phyloP scores from a whole-genome alignment of 805 yeast genomes.

The Komagataella kurtzmanii region DNA sequence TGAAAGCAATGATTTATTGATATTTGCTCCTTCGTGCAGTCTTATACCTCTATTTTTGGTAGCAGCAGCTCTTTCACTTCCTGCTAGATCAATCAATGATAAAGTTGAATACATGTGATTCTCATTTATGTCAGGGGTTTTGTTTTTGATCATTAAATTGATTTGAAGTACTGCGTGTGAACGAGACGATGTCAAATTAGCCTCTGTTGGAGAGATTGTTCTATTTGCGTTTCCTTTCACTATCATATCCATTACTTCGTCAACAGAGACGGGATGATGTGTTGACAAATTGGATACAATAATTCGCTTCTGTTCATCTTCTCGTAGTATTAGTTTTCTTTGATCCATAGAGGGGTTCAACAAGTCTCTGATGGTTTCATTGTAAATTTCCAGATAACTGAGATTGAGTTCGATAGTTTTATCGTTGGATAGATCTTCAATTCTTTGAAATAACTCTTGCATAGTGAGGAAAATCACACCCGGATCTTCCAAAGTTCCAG shows the following conservation, averaged over 20 bases:
- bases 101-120: slow-evolving; percentile 67
- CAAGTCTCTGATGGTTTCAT: slow-evolving; percentile 77
- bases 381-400: slow-evolving; percentile 79
- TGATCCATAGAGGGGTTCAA: slow-evolving; percentile 35
- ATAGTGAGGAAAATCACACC: slow-evolving; percentile 73
- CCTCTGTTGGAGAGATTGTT: slow-evolving; percentile 80
- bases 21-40: slow-evolving; percentile 85
- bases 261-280: slow-evolving; percentile 47
- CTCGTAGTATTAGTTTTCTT: slow-evolving; percentile 49
- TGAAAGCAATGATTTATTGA: slow-evolving; percentile 78
- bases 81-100: slow-evolving; percentile 86
- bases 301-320: slow-evolving; percentile 52
- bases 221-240: slow-evolving; percentile 60
- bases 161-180: slow-evolving; percentile 91
- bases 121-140: slow-evolving; percentile 50
- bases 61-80: slow-evolving; percentile 88
- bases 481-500: slow-evolving; percentile 60
- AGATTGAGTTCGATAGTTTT: slow-evolving; percentile 47
- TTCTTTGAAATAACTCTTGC: slow-evolving; percentile 55
- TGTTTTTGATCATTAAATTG: slow-evolving; percentile 43
- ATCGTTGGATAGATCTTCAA: slow-evolving; percentile 41
- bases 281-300: slow-evolving; percentile 58
- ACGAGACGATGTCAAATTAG: slow-evolving; percentile 81
- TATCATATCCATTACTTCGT: slow-evolving; percentile 71
- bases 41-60: slow-evolving; percentile 76